A percentile compares a stretch with the other conserved stretches of the same genome.
Conservation (phyloP, 495 filamentous ascomycete species). For the Aspergillus ostianus region DNA sequence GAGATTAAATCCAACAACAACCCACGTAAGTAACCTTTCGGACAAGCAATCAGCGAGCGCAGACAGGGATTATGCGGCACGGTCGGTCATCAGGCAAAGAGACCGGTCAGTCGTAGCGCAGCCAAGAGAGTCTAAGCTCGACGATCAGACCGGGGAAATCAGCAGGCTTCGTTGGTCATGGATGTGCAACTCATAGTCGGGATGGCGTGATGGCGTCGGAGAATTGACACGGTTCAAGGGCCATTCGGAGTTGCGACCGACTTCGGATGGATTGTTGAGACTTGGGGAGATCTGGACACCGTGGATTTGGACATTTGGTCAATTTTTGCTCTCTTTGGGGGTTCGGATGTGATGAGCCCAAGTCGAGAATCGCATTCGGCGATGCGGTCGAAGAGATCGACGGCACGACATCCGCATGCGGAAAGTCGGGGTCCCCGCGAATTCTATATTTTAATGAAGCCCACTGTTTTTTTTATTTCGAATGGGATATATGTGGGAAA, state of each 20-base stretch:
- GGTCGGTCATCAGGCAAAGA: not conserved
- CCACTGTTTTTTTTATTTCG: no score
- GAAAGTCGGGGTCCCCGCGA: not conserved
- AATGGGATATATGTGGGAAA: no score
- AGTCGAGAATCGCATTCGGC: not conserved
- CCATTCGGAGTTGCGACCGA: not conserved
- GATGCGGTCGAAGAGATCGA: not conserved
- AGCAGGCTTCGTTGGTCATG: slow-evolving; percentile 6
- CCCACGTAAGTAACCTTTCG: not conserved
- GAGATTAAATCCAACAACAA: not conserved
- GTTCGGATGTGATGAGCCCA: not conserved
- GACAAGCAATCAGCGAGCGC: not conserved
- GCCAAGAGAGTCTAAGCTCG: not conserved
- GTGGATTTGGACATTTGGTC: not conserved
- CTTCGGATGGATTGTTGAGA: not conserved
- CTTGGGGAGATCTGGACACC: not conserved
- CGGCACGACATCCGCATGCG: not conserved
- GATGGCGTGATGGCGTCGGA: slow-evolving; percentile 9
- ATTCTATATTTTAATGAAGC: no score
- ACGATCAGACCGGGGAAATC: not conserved
- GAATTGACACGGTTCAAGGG: not conserved
- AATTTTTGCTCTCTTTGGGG: not conserved
- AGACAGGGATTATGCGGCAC: not conserved
- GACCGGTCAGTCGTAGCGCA: not conserved
- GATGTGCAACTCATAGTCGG: slow-evolving; percentile 4